Conservation (phyloP, 179 eudicot species). For the Gypsophila paniculata region DNA sequence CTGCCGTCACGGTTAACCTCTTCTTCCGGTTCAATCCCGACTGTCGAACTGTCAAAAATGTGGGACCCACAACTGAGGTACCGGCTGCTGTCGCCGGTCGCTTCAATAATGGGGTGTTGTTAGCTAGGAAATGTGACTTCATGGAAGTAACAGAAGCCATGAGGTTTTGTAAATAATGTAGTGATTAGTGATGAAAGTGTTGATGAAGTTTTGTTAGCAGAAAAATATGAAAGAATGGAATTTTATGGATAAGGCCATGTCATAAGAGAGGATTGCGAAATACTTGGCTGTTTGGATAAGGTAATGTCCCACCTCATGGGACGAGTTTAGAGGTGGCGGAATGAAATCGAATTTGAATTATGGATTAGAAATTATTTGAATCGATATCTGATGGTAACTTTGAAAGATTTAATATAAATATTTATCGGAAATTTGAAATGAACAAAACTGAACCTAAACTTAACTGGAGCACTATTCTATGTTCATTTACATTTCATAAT, state of each 20-base stretch:
- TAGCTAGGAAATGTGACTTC: conserved; percentile 27
- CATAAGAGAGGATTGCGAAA: conserved; percentile 15
- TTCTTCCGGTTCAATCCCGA: conserved; percentile 23
- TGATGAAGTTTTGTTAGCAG: neutral
- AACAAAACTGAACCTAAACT: too few species aligned
- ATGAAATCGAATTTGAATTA: too few species aligned
- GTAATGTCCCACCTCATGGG: neutral
- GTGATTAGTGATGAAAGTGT: neutral
- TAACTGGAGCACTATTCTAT: too few species aligned
- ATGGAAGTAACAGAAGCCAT: conserved; percentile 44
- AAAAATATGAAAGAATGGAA: too few species aligned
- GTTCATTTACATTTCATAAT: too few species aligned
- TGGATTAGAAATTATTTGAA: too few species aligned
- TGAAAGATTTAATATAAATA: too few species aligned
- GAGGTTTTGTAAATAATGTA: neutral
- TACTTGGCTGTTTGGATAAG: conserved; percentile 31
- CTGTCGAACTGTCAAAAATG: conserved; percentile 5
- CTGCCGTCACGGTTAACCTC: conserved; percentile 47
- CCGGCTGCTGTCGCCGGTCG: conserved; percentile 11
- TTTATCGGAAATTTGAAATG: too few species aligned
- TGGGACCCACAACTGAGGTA: conserved; percentile 10
- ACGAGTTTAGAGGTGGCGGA: too few species aligned
- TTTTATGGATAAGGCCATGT: conserved; percentile 39
- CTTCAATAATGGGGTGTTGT: conserved; percentile 20
- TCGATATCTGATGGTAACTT: too few species aligned